Evolutionary conservation across 352 stramenopile species (phyloP).

Genomic region (Phytophthora boehmeriae): DNA sequence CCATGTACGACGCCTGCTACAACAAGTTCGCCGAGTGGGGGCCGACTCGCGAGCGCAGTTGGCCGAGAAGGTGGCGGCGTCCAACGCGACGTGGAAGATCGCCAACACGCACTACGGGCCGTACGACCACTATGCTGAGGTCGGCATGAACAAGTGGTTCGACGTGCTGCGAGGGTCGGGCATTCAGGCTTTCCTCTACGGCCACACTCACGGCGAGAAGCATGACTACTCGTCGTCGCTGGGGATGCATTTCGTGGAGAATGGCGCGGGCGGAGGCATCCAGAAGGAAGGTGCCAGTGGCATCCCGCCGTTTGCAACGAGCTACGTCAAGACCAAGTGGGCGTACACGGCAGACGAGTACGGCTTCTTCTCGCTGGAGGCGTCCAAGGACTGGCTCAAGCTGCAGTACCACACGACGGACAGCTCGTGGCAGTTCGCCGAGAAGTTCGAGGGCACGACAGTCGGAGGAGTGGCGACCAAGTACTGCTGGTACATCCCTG

Average conservation of each 20-base stretch:
- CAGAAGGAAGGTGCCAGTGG: constrained; percentile 11
- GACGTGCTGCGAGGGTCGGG: constrained; percentile 37
- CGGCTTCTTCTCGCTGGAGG: constrained; percentile 55
- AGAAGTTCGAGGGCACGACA: constrained; percentile 35
- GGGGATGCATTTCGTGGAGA: constrained; percentile 7
- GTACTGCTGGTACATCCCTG: constrained; percentile 21
- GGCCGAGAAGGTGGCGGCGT: constrained; percentile 40
- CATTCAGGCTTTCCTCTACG: constrained; percentile 56
- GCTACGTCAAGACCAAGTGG: constrained; percentile 58
- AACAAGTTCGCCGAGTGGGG: constrained; percentile 52
- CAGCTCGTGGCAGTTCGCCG: constrained; percentile 48
- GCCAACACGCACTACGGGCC: constrained; percentile 49
- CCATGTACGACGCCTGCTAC: constrained; percentile 54
- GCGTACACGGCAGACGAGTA: constrained; percentile 56
- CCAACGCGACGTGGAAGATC: constrained; percentile 61
- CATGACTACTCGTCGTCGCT: constrained; percentile 11
- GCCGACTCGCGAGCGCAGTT: constrained; percentile 61
- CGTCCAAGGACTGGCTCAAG: constrained; percentile 57
- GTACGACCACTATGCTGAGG: constrained; percentile 53
- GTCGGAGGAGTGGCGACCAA: constrained; percentile 46
- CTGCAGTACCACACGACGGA: constrained; percentile 33
- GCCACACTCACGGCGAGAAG: constrained; percentile 42
- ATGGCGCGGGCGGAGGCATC: constrained; percentile 9
- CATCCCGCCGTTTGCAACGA: constrained; percentile 33
- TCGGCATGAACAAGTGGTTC: constrained; percentile 56